Conservation (phyloP, 768 basidiomycete genomes). For the Pulveroboletus sp. region DNA sequence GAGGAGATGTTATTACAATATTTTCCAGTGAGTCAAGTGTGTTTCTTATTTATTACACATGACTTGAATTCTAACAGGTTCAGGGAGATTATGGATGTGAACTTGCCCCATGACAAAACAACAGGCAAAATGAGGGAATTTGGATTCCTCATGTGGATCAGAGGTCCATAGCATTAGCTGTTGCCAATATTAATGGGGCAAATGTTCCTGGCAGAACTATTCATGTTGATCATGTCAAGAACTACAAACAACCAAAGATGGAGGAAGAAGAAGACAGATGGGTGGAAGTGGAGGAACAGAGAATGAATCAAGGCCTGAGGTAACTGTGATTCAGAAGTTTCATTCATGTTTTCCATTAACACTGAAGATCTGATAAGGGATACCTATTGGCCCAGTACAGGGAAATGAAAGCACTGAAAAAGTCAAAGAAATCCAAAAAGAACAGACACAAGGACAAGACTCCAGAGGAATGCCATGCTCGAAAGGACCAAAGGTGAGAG, state of each 20-base stretch:
- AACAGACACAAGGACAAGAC: constrained; percentile 70
- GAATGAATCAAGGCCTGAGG: constrained; percentile 75
- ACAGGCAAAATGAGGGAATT: constrained; percentile 91
- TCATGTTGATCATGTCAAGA: constrained; percentile 87
- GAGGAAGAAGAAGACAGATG: constrained; percentile 82
- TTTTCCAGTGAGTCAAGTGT: constrained; percentile 82
- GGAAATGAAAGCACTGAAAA: constrained; percentile 62
- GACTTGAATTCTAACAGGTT: constrained; percentile 49
- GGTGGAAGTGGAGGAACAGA: constrained; percentile 80
- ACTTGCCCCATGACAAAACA: constrained; percentile 89
- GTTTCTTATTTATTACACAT: neutral
- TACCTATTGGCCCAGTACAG: constrained; percentile 74
- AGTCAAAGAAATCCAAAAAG: constrained; percentile 58
- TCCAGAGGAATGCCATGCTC: constrained; percentile 67
- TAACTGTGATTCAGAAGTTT: constrained; percentile 63
- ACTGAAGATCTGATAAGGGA: constrained; percentile 98
- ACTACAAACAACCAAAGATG: constrained; percentile 82
- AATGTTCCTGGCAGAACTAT: constrained; percentile 80
- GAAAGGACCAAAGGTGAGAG: constrained; percentile 71
- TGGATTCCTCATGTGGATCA: constrained; percentile 98
- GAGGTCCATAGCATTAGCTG: constrained; percentile 89
- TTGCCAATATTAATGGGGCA: constrained; percentile 97
- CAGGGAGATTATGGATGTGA: constrained; percentile 94
- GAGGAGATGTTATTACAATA: constrained; percentile 95
- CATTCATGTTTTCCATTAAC: constrained; percentile 70